Base-by-base conservation (phyloP, 192 early-diverging fungal genomes). In the Entomortierella parvispora region DNA sequence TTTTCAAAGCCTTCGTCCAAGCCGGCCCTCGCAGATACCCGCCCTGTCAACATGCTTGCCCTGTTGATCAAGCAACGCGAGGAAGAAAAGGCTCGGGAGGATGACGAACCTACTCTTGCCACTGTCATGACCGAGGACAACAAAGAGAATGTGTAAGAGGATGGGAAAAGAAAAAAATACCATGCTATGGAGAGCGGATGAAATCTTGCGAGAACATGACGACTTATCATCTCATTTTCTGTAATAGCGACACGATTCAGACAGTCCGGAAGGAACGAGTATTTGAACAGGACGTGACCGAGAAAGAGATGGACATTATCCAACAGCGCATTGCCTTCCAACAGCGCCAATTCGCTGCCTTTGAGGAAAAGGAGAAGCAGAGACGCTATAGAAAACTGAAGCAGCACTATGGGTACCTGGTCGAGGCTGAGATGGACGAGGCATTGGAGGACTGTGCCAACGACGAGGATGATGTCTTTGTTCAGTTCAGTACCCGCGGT, bases 391-490 rank as follows among this genome's bases (percentile, higher is more conserved):
- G 80, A 62, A 96, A 93, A 52, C 89, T 98, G 64, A 87, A 85
- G 25, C 83, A 81, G 17, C 88, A 95, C 68, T 96, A 90, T 70
- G 86, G 88, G 28, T 93, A 94, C 75, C 65, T 98, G 33, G 82
- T 84, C 9, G 83, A 85, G 37, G 94, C 96, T 60, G 96, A 98
- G 83, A 93, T 98, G 49, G 85, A 91, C 62, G 88, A 92, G 56
- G 91, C 94, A 31, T 77, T 96, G 15, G 83, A 86, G 60, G 93
- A 96, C 68, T 90, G 90, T 68, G 82, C 82, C 26, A 86, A 95
- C 65, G 92, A 98, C 56, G 95, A 96, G 80, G 95, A 97, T 55
- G 89, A 95, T 70, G 90, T 90, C n/a, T 94, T 98, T 70, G 85
- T 91, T 44, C 90, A 93, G 62, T 89, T 97, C 55, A 93, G 94